Evolutionary conservation across 805 yeast genomes (phyloP), one percentile per base, ranked within the genome.

Genomic region (Monosporozyma yasuniensis): DNA sequence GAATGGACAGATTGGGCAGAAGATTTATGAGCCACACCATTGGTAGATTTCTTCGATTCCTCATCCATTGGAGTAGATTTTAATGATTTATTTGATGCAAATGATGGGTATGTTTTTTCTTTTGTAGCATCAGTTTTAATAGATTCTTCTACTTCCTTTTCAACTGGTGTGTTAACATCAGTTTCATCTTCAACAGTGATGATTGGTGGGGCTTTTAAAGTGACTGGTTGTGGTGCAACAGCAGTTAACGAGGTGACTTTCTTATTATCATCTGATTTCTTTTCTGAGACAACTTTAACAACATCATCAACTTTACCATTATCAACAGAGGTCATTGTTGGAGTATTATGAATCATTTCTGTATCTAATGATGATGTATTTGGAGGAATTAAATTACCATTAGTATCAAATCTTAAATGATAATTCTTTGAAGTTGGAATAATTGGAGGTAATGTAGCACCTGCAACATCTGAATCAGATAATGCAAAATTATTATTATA

Each of bases 341-440:
- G 39, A 7, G 39, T n/a, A 10, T 35, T 35, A 16, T 35, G 39
- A 16, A 35, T 21, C 10, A 16, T 35, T 7, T 35, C 39, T 5
- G 21, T 14, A 16, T 35, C 21, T 14, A 27, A 7, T 7, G 42
- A 19, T 18, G 38, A 27, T 3, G 4, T 8, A 23, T 22, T 18
- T 11, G 35, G 22, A 7, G 27, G 11, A 8, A 42, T 9, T 16
- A 5, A 4, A 38, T 46, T 38, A 39, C 44, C 46, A 42, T 21
- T 4, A 4, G 14, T 22, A 42, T 47, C 45, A 34, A 28, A 47
- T 50, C 65, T 58, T 27, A 54, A 44, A 47, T 58, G 50, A 41
- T 57, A 61, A 32, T 64, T 61, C 42, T 59, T 56, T 14, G 69
- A 65, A 2, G 68, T 63, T 42, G 69, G 69, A 25, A 65, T 63